These are phyloP conservation scores for Yueomyces sp. DNA, from an alignment of 805 yeast genomes.

Conservation along the genomic window DNA sequence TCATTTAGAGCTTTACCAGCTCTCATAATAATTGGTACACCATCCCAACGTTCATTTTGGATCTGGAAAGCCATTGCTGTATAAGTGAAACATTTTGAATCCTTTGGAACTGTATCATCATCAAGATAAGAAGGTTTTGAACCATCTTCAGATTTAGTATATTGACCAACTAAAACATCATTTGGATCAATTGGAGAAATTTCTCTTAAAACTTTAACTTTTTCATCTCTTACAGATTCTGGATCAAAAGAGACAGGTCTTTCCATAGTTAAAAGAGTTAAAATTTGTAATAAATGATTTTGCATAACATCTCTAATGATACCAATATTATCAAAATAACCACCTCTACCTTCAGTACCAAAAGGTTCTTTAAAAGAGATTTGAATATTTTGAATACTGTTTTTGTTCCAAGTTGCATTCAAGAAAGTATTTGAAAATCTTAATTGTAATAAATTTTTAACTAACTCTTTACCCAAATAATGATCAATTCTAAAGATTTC, in stretches of 20 bases:
- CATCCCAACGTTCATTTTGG: constrained; percentile 94
- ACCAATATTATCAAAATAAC: constrained; percentile 90
- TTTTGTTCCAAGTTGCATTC: constrained; percentile 79
- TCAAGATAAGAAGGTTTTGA: constrained; percentile 78
- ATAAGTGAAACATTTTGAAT: constrained; percentile 80
- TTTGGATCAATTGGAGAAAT: constrained; percentile 51
- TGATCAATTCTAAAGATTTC: constrained; percentile 95
- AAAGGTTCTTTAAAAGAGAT: constrained; percentile 94
- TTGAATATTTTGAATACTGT: constrained; percentile 68
- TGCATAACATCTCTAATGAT: constrained; percentile 97
- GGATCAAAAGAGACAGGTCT: constrained; percentile 86
- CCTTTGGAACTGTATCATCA: constrained; percentile 74
- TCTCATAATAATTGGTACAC: constrained; percentile 89
- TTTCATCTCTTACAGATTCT: constrained; percentile 90
- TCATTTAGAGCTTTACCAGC: constrained; percentile 97
- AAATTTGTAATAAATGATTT: constrained; percentile 86
- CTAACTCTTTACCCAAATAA: constrained; percentile 96
- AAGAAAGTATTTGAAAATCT: constrained; percentile 86
- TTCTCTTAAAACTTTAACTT: constrained; percentile 82
- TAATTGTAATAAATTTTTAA: constrained; percentile 77
- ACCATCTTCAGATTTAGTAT: constrained; percentile 74
- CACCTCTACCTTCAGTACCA: constrained; percentile 98
- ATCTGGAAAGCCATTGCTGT: constrained; percentile 75
- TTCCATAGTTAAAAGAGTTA: constrained; percentile 89
- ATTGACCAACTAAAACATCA: constrained; percentile 79